A percentile compares a stretch with the other conserved stretches of the same genome.
Conservation (phyloP, 768 basidiomycete species). For the Termitomyces sp. region DNA sequence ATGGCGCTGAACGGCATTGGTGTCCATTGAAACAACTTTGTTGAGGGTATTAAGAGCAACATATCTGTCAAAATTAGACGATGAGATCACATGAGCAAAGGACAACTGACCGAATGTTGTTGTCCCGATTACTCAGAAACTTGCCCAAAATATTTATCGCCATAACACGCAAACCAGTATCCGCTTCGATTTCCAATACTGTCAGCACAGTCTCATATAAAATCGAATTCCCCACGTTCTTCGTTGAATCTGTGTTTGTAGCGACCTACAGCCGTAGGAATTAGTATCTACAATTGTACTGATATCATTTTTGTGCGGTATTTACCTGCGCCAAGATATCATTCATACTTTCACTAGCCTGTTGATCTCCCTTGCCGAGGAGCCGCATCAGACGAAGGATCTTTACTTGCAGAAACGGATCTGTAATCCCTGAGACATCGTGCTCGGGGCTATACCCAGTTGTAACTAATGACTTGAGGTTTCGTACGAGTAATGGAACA, state of each 20-base stretch:
- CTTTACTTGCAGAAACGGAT: conserved; percentile 93
- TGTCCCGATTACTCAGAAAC: conserved; percentile 95
- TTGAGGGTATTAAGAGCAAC: conserved; percentile 97
- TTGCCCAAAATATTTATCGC: conserved; percentile 99
- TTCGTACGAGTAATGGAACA: conserved; percentile 89
- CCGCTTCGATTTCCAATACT: conserved; percentile 95
- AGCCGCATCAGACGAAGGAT: conserved; percentile 82
- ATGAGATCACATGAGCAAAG: neutral
- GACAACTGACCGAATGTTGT: conserved; percentile 84
- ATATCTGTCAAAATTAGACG: conserved; percentile 51
- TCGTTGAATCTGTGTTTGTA: conserved; percentile 96
- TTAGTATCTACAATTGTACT: neutral
- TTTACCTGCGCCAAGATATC: conserved; percentile 92
- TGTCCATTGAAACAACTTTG: conserved; percentile 97
- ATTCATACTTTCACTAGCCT: conserved; percentile 95
- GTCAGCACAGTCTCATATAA: conserved; percentile 97
- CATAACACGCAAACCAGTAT: conserved; percentile 94
- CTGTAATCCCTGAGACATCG: conserved; percentile 98
- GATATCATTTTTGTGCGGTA: neutral
- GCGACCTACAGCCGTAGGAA: conserved; percentile 59
- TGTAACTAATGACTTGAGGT: conserved; percentile 90
- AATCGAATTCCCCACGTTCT: conserved; percentile 98
- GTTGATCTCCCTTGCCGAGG: conserved; percentile 80
- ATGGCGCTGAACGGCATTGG: conserved; percentile 96
- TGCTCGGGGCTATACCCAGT: conserved; percentile 98